Evolutionary conservation across 495 filamentous ascomycete species (phyloP).

Genomic region (Daldinia loculata): DNA sequence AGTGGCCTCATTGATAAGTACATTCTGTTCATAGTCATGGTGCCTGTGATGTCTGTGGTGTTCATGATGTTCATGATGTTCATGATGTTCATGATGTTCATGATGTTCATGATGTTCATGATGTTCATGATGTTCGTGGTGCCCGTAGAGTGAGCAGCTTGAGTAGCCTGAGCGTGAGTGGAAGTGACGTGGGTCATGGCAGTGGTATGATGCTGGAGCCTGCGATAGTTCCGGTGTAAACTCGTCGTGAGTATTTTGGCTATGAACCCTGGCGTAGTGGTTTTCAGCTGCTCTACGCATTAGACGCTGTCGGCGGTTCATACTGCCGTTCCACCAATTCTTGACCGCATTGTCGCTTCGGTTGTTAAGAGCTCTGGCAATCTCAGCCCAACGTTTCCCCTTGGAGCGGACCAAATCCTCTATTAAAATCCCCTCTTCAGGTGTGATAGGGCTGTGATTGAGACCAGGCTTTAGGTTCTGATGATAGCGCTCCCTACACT

Average conservation of each 20-base stretch:
- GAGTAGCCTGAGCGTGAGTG: not conserved
- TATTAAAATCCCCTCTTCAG: constrained; percentile 86
- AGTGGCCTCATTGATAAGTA: not conserved
- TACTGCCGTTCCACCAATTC: constrained; percentile 98
- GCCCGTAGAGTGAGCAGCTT: not conserved
- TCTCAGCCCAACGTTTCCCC: constrained; percentile 95
- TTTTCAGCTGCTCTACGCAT: constrained; percentile 34
- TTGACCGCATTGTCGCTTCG: constrained; percentile 98
- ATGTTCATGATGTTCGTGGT: not conserved
- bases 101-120: not conserved
- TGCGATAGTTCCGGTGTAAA: not conserved
- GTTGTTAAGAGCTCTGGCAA: constrained; percentile 83
- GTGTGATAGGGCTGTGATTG: constrained; percentile 90
- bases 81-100: not conserved
- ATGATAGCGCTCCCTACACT: constrained; percentile 94
- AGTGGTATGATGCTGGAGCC: not conserved
- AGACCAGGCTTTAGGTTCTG: constrained; percentile 93
- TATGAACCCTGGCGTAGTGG: constrained; percentile 9
- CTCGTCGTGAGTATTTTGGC: not conserved
- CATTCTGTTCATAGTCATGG: not conserved
- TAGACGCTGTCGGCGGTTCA: constrained; percentile 74
- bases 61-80: not conserved
- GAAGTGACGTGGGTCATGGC: not conserved
- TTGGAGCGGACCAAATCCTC: constrained; percentile 81
- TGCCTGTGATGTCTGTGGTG: not conserved